Evolutionary conservation across 2,329 filamentous ascomycete genomes (phyloP).

Genomic region (Malbranchea cinnamomea): DNA sequence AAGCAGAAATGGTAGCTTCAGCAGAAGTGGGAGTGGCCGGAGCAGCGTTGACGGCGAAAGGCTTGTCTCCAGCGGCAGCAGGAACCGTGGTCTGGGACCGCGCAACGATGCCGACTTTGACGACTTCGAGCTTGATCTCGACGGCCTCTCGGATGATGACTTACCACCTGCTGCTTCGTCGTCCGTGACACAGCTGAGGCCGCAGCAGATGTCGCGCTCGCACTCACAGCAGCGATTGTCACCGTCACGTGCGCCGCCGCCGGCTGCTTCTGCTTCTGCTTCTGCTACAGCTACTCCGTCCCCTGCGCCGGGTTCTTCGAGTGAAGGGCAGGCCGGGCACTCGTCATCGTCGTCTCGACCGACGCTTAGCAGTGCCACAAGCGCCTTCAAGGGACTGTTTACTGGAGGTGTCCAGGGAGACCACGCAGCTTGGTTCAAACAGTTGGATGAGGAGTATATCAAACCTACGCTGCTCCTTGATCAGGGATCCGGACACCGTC

Average conservation of each 20-base stretch:
- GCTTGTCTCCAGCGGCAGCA: conserved; percentile 30
- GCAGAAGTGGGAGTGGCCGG: conserved; percentile 30
- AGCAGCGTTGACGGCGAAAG: conserved; percentile 32
- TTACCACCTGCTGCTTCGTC: conserved; percentile 40
- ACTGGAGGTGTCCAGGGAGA: conserved; percentile 60
- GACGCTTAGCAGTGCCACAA: conserved; percentile 50
- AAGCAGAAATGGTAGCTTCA: conserved; percentile 22
- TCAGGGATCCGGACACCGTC: conserved; percentile 35
- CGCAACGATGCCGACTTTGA: conserved; percentile 19
- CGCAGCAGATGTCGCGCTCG: too few relatives aligned
- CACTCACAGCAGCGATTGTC: conserved; percentile 19
- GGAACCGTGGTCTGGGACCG: conserved; percentile 22
- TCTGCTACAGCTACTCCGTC: background rate
- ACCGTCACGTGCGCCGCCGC: conserved; percentile 11
- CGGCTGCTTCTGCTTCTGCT: conserved; percentile 4
- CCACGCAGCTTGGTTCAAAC: conserved; percentile 75
- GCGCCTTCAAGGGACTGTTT: conserved; percentile 66
- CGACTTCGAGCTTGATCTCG: conserved; percentile 26
- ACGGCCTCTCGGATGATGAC: conserved; percentile 38
- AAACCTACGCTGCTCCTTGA: conserved; percentile 83
- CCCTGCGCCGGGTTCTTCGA: conserved; percentile 3
- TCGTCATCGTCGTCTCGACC: conserved; percentile 7
- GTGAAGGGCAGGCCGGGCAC: conserved; percentile 3
- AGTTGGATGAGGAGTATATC: conserved; percentile 90
- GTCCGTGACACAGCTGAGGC: conserved; percentile 10